Evolutionary conservation across 495 filamentous ascomycete genomes (phyloP).

Genomic region (Penicillium longicatenatum): DNA sequence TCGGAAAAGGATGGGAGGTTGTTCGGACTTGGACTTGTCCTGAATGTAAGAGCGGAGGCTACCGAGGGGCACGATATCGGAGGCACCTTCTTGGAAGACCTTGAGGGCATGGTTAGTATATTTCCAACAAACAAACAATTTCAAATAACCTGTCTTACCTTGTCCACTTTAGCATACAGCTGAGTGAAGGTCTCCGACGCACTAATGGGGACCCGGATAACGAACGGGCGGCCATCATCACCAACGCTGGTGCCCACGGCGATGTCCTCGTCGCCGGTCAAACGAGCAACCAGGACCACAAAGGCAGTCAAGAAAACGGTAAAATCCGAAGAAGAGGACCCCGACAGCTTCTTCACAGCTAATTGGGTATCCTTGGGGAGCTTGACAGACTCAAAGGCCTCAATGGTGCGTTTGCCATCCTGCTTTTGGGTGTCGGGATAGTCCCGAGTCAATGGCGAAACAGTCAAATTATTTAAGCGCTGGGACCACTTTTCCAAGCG

Average conservation of each 20-base stretch:
- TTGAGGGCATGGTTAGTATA: slow-evolving; percentile 16
- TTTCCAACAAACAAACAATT: neutral
- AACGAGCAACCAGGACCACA: slow-evolving; percentile 47
- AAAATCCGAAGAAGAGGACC: slow-evolving; percentile 43
- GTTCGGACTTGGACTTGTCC: slow-evolving; percentile 43
- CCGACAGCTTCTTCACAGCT: slow-evolving; percentile 45
- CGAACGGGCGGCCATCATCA: slow-evolving; percentile 50
- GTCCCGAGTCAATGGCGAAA: slow-evolving; percentile 53
- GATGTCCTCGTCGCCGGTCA: slow-evolving; percentile 58
- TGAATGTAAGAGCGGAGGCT: slow-evolving; percentile 50
- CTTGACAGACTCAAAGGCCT: slow-evolving; percentile 50
- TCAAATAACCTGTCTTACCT: slow-evolving; percentile 31
- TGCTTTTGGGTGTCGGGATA: slow-evolving; percentile 46
- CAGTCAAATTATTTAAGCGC: slow-evolving; percentile 49
- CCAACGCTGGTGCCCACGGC: slow-evolving; percentile 48
- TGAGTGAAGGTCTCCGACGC: slow-evolving; percentile 42
- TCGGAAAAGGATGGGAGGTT: slow-evolving; percentile 46
- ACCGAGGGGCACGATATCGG: slow-evolving; percentile 49
- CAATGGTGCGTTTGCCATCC: slow-evolving; percentile 45
- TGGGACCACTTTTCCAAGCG: slow-evolving; percentile 53
- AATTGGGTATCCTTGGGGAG: slow-evolving; percentile 38
- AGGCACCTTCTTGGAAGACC: slow-evolving; percentile 45
- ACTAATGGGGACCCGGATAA: slow-evolving; percentile 47
- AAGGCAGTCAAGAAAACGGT: slow-evolving; percentile 51
- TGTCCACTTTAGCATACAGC: slow-evolving; percentile 48